Conservation (phyloP, 1,284 basidiomycete species). For the Ustilago loliicola region DNA sequence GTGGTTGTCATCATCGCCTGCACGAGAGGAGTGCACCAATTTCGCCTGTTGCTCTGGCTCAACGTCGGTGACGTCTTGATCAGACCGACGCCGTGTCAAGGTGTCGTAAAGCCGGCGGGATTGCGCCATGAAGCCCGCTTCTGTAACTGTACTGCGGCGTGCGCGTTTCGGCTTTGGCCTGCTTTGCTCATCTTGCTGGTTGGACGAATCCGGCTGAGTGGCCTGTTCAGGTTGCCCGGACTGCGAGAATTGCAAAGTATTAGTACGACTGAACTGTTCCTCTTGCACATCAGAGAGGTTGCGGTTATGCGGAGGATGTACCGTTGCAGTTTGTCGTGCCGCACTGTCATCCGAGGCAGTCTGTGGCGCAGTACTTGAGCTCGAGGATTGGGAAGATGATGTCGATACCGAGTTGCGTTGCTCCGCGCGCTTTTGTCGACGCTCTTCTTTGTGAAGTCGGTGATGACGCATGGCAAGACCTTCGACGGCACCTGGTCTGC, state of each 20-base stretch:
- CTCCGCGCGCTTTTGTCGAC: constrained; percentile 25
- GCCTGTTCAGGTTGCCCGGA: not conserved
- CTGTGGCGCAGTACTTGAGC: constrained; percentile 1
- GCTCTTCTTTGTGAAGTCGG: constrained; percentile 28
- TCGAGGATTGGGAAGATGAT: constrained; percentile 18
- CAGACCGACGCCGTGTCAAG: constrained; percentile 29
- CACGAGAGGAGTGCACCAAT: not conserved
- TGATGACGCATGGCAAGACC: constrained; percentile 50
- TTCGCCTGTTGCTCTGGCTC: constrained; percentile 17
- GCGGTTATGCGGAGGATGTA: constrained; percentile 22
- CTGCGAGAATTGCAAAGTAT: constrained; percentile 1
- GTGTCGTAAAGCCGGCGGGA: constrained; percentile 43
- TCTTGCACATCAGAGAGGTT: constrained; percentile 48
- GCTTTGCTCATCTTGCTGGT: not conserved
- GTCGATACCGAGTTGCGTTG: constrained; percentile 30
- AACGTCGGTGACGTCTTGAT: not conserved
- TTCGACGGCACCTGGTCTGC: constrained; percentile 48
- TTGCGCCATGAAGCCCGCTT: constrained; percentile 27
- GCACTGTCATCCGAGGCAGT: not conserved
- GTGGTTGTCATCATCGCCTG: not conserved
- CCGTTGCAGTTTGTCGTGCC: not conserved
- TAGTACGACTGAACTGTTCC: constrained; percentile 21
- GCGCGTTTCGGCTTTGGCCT: not conserved
- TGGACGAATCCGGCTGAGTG: not conserved
- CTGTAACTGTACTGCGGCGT: constrained; percentile 26